Base-by-base conservation (phyloP, 176 grass and related monocot species). In the Oryza australiensis region DNA sequence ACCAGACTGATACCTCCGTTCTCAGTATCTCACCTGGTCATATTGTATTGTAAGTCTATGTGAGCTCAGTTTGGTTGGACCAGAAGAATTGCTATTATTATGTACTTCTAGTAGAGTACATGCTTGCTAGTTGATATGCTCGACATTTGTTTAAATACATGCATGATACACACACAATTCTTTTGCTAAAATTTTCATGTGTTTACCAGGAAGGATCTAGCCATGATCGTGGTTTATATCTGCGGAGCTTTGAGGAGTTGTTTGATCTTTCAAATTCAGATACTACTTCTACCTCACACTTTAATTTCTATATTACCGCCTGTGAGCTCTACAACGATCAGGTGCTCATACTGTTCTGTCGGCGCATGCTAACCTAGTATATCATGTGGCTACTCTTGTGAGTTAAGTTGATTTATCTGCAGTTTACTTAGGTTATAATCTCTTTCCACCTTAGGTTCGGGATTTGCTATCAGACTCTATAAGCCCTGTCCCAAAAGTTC, bases 251-350 rank as follows among this genome's bases (percentile, higher is more conserved):
- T 87, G 95, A 98, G 77, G 95, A 98, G 74, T 80, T 98, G 22
- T 98, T 98, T 85, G 95, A 98, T 83, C 90, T 98, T 73, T 95
- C 92, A 79, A 98, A 98, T 90, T 95, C 84, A 74, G 95, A 98
- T 80, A 90, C 87, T 77, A 95, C 95, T 40, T 93, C 92, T 40
- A 90, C 89, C 62, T 87, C 92, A 62, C 92, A 95, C 65, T 98
- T 93, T 81, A 95, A 87, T 62, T 98, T 98, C 72, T 91, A 93
- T 74, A 77, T 93, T 86, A 98, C 95, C 79, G 95, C 92, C 73
- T 91, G 94, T 83, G 92, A 98, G 83, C 92, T 98, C 69, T 93
- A 95, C 83, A 98, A 98, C 85, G 95, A 98, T 70, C 92, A 98
- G 95, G 95, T 98, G 63, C 72, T 71, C 74, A 57, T 76, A 73